Percentiles rank a stretch among this genome's conserved stretches.
phyloP scores from a whole-genome alignment of 257 asterid species.

The Salvia miltiorrhiza region DNA sequence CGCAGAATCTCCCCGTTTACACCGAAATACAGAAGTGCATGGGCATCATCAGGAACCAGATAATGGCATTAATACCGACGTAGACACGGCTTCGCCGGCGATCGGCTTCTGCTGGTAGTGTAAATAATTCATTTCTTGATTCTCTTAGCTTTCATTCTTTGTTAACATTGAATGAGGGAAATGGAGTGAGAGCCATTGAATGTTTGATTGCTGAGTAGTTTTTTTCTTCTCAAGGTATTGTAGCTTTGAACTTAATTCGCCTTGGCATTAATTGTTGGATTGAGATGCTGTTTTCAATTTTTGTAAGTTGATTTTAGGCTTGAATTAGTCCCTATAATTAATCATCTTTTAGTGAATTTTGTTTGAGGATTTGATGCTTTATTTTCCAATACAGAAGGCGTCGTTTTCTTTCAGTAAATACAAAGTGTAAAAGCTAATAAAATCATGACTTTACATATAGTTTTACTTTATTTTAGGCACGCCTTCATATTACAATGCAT shows the following conservation, averaged over 20 bases:
- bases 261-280: not conserved
- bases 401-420: no score
- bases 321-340: not conserved
- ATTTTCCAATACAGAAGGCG: no score
- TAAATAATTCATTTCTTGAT: slow-evolving; percentile 30
- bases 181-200: not conserved
- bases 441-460: no score
- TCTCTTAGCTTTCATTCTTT: slow-evolving; percentile 6
- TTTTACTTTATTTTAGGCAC: no score
- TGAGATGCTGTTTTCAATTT: not conserved
- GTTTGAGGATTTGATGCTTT: not conserved
- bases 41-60: slow-evolving; percentile 86
- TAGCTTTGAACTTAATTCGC: not conserved
- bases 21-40: slow-evolving; percentile 80
- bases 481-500: no score
- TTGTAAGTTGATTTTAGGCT: not conserved
- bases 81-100: not conserved
- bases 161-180: slow-evolving; percentile 4
- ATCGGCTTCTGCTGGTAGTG: slow-evolving; percentile 10
- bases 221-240: no score
- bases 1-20: slow-evolving; percentile 60
- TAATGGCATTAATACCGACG: slow-evolving; percentile 74
- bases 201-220: not conserved
- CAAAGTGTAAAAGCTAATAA: no score
- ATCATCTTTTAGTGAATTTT: not conserved